phyloP scores from a whole-genome alignment of 1,139 yeast genomes.

The Citeromyces hawaiiensis region DNA sequence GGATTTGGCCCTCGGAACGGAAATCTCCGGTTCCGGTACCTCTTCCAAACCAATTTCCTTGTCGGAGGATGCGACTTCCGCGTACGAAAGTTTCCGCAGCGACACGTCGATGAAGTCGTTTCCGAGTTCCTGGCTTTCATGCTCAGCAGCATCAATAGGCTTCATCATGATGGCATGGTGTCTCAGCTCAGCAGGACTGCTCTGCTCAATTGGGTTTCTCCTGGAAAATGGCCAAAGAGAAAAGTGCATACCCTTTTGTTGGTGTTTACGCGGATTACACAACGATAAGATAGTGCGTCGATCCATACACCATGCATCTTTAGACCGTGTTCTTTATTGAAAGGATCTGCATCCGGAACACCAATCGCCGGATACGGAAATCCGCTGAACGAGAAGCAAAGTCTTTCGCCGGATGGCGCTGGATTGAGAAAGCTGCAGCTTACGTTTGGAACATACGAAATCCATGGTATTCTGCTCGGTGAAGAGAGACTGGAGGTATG shows the following conservation, averaged over 20 bases:
- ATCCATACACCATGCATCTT: neutral
- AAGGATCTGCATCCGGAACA: no score
- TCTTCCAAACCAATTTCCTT: neutral
- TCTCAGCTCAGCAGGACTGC: neutral
- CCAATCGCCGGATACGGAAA: no score
- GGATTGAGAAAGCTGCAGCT: no score
- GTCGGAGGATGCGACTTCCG: slow-evolving; percentile 31
- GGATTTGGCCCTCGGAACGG: neutral
- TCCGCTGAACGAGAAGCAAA: no score
- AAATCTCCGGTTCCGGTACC: neutral
- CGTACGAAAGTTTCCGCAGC: slow-evolving; percentile 31
- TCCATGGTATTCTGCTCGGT: no score
- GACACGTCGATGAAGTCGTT: slow-evolving; percentile 27
- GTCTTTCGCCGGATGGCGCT: no score
- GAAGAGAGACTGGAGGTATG: no score
- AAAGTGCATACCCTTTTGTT: neutral
- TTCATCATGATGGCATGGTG: slow-evolving; percentile 16
- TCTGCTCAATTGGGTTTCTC: neutral
- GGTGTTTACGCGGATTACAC: neutral
- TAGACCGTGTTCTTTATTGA: neutral
- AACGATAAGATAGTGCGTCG: slow-evolving; percentile 1
- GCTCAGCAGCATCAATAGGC: slow-evolving; percentile 7
- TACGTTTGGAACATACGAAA: no score
- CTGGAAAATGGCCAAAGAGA: neutral
- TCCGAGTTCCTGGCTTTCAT: neutral